Evolutionary conservation across 169 alveolate species (phyloP), one percentile per base, ranked within the genome.

Genomic region (Plasmodium adleri): DNA sequence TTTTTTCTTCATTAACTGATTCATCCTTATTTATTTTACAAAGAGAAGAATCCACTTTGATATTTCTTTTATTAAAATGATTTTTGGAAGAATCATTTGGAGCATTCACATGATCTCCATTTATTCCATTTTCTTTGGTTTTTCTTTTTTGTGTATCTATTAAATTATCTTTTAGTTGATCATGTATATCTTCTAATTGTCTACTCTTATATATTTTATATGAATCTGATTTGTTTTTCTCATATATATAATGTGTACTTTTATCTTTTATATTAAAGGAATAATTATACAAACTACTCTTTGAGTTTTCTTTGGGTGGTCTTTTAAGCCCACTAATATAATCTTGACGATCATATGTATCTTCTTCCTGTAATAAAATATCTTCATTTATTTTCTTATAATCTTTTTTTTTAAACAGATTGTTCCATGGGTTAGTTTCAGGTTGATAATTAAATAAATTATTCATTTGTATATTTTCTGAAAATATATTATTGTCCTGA

Each of bases 391-490:
- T 50, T 17, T 83, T 83, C 15, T 83, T 68, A 58, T 83, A 83
- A 32, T 71, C 85, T 50, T 26, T 60, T 10, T 56, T 24, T 83
- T 83, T 68, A 50, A 70, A 67, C 24, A 54, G 20, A 58, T 71
- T 54, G 17, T 26, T 28, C 43, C 28, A 56, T 56, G 59, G 45
- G 54, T 83, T 68, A 50, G 22, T 70, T 50, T 17, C 1, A 52
- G n/a, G 39, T 20, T 70, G 56, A 12, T 10, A 52, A 64, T 70
- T 73, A 83, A 83, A 83, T 17, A 83, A 26, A 56, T 58, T 71
- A 24, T 54, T 85, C 91, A 83, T 83, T 83, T 83, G 43, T 54
- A 83, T 85, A 59, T 83, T 68, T 70, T 83, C 85, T 20, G 86
- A 67, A 54, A 56, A 54, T 22, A 70, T 24, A 45, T 58, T 59